Evolutionary conservation across 1,139 yeast genomes (phyloP), one percentile per base, ranked within the genome.

Genomic region (Eremothecium cymbalariae): DNA sequence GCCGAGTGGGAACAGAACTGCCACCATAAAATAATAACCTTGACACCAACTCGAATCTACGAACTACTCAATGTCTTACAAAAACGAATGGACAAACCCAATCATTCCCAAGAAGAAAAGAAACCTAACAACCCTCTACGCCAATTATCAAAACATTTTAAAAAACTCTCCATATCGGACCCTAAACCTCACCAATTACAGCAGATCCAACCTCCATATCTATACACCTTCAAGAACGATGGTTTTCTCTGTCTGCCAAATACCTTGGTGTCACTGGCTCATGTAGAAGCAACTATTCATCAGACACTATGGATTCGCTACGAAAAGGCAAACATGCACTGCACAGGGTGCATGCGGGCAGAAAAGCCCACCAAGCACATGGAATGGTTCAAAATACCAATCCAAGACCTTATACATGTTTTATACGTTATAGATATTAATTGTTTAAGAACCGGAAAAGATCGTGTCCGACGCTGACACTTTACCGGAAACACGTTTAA

Each of bases 331-430:
- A 29, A 50, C 9, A 38, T 53, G 11, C 41, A 48, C 34, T 55
- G 59, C 32, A 40, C 45, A 28, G 57, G 56, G 6, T 51, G 59
- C 45, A 42, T 47, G 29, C 43, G 41, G 6, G 32, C 32, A 7
- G 47, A 43, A 5, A 31, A 41, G n/a, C 39, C 39, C 23, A 50
- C 42, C 17, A 41, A 44, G 28, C 59, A 55, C 41, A 36, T 38
- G 3, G 59, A 55, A 38, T 55, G 59, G 59, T 51, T 52, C 26
- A 35, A 42, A 22, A 42, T 55, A 3, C 56, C 57, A 6, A 44
- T 50, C 5, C 18, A 20, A 6, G 53, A 53, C n/a, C 39, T 54
- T 16, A 47, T 48, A 2, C 27, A 34, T 14, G 32, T 53, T 4
- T 25, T 53, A 11, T 28, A 34, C 15, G 37, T 41, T 2, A 47